Conservation (phyloP, 768 basidiomycete genomes). For the Pisolithus sp. region DNA sequence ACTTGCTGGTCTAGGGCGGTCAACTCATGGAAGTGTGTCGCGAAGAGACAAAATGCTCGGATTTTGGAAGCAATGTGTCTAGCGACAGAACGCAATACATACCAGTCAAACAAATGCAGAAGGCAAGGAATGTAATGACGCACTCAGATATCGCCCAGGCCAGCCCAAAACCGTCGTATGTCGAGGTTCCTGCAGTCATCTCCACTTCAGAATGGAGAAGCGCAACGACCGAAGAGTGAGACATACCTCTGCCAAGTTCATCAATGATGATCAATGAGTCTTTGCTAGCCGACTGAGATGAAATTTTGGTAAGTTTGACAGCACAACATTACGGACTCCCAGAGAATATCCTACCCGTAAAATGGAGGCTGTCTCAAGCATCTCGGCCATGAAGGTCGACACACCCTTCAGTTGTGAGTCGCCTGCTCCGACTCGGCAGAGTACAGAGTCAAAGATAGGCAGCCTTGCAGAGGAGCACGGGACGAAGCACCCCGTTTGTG, state of each 20-base stretch:
- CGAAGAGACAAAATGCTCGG: conserved; percentile 91
- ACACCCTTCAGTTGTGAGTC: conserved; percentile 98
- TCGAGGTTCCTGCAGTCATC: conserved; percentile 68
- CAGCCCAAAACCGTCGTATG: conserved; percentile 94
- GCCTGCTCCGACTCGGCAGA: conserved; percentile 94
- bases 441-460: conserved; percentile 92
- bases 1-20: conserved; percentile 87
- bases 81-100: background rate
- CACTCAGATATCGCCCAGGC: conserved; percentile 99
- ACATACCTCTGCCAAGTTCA: conserved; percentile 80
- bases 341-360: conserved; percentile 53
- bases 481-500: conserved; percentile 92
- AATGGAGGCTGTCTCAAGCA: conserved; percentile 97
- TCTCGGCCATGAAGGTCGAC: conserved; percentile 99
- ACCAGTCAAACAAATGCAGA: background rate
- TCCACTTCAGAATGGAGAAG: conserved; percentile 1
- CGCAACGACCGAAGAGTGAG: background rate
- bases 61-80: conserved; percentile 93
- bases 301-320: background rate
- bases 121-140: conserved; percentile 13
- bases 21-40: conserved; percentile 97
- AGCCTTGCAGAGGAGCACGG: conserved; percentile 82
- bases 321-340: background rate
- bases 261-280: conserved; percentile 97
- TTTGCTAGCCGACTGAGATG: conserved; percentile 72